Evolutionary conservation across 495 filamentous ascomycete species (phyloP).

Genomic region (Lasiosphaeria miniovina): DNA sequence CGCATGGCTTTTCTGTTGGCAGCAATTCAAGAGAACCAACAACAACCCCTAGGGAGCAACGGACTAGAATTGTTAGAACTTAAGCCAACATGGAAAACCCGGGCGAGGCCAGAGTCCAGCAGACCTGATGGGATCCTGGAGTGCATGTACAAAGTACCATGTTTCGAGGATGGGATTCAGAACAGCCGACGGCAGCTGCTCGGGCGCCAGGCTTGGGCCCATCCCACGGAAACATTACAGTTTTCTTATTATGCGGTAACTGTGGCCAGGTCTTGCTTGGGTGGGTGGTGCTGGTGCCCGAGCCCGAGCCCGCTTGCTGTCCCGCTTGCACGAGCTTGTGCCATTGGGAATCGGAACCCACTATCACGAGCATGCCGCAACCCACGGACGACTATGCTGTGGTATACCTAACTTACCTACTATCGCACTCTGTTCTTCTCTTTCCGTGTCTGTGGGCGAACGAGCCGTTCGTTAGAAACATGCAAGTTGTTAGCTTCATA

Average conservation of each 20-base stretch:
- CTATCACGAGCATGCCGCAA: slow-evolving; percentile 4
- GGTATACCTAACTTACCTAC: background rate
- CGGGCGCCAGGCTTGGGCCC: slow-evolving; percentile 4
- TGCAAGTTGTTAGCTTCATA: slow-evolving; percentile 15
- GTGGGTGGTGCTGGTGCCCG: background rate
- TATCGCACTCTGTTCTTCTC: background rate
- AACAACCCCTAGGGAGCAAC: no score
- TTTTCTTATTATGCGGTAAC: background rate
- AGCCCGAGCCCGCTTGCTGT: background rate
- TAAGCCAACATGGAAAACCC: no score
- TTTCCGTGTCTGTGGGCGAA: slow-evolving; percentile 9
- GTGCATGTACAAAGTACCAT: no score
- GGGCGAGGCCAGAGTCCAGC: no score
- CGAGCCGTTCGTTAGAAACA: slow-evolving; percentile 28
- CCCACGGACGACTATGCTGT: slow-evolving; percentile 10
- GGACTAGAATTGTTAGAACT: no score
- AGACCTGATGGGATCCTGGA: no score
- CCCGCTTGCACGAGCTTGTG: background rate
- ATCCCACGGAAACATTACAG: slow-evolving; percentile 1
- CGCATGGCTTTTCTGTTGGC: no score
- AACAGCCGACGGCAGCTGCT: background rate
- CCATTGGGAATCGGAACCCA: background rate
- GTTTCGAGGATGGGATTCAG: background rate
- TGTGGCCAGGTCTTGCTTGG: slow-evolving; percentile 1
- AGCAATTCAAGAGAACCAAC: no score